These are phyloP conservation scores for Vitis rotundifolia DNA, from an alignment of 164 flowering plant species.

Conservation along the genomic window DNA sequence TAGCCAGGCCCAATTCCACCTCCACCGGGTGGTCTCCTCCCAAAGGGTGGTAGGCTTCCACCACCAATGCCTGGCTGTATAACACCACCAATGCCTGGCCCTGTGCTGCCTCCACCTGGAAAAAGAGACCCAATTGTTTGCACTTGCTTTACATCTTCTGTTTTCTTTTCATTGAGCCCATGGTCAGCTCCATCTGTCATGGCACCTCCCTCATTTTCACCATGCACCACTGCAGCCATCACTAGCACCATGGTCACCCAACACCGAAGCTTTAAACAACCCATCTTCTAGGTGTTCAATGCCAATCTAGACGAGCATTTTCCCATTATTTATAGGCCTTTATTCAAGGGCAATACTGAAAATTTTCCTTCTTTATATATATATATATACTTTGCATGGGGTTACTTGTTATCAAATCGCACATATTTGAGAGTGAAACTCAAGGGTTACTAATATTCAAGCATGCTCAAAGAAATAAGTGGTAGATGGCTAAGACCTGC, in stretches of 20 bases:
- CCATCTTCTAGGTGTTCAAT: slow-evolving; percentile 16
- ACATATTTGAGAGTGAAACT: too few relatives aligned
- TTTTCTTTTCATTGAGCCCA: slow-evolving; percentile 2
- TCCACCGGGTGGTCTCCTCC: too few relatives aligned
- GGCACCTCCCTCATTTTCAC: not conserved
- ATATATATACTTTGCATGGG: too few relatives aligned
- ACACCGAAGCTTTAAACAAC: not conserved
- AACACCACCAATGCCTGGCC: not conserved
- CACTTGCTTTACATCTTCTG: not conserved
- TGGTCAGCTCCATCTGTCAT: not conserved
- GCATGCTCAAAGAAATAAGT: too few relatives aligned
- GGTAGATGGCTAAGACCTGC: too few relatives aligned
- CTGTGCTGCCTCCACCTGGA: not conserved
- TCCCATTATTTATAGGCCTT: too few relatives aligned
- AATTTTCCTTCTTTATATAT: too few relatives aligned
- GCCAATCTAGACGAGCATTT: too few relatives aligned
- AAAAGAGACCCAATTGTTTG: not conserved
- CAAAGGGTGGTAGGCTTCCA: not conserved
- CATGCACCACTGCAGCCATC: slow-evolving; percentile 14
- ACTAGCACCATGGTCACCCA: not conserved
- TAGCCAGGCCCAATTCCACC: too few relatives aligned
- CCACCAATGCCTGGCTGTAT: slow-evolving; percentile 6
- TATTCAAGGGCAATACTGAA: too few relatives aligned
- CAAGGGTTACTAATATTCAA: too few relatives aligned
- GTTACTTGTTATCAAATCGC: too few relatives aligned